phyloP scores from a whole-genome alignment of 345 rosid genomes.

The Balakata baccata region DNA sequence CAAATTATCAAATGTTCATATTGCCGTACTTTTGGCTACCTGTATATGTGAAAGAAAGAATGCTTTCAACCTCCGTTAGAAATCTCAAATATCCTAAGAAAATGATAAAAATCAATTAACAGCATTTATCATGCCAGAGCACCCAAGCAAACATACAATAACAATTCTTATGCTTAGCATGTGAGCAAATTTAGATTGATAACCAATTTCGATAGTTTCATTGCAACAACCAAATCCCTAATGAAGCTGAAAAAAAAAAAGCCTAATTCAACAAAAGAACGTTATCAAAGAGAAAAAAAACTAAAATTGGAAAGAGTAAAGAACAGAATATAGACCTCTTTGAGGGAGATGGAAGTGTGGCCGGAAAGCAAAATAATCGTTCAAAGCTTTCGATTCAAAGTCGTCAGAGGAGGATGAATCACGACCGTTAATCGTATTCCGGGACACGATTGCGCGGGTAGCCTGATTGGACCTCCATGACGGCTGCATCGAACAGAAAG shows the following conservation, averaged over 20 bases:
- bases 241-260: not conserved
- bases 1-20: not conserved
- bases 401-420: conserved; percentile 31
- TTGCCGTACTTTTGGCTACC: not conserved
- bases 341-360: conserved; percentile 32
- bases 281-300: not conserved
- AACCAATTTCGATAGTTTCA: not conserved
- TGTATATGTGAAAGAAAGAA: not conserved
- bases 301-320: not conserved
- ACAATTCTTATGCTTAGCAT: not conserved
- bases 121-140: not conserved
- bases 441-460: conserved; percentile 17
- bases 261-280: not conserved
- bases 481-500: conserved; percentile 29
- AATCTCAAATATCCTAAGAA: not conserved
- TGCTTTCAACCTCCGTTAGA: not conserved
- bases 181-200: not conserved
- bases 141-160: not conserved
- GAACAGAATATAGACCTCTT: conserved; percentile 43
- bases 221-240: not conserved
- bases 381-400: conserved; percentile 27
- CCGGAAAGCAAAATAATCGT: conserved; percentile 11
- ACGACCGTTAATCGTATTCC: conserved; percentile 25
- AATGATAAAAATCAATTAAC: not conserved
- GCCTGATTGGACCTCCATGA: conserved; percentile 37